Conservation (phyloP, 345 rosid genomes). For the Anastatica hierochuntica region DNA sequence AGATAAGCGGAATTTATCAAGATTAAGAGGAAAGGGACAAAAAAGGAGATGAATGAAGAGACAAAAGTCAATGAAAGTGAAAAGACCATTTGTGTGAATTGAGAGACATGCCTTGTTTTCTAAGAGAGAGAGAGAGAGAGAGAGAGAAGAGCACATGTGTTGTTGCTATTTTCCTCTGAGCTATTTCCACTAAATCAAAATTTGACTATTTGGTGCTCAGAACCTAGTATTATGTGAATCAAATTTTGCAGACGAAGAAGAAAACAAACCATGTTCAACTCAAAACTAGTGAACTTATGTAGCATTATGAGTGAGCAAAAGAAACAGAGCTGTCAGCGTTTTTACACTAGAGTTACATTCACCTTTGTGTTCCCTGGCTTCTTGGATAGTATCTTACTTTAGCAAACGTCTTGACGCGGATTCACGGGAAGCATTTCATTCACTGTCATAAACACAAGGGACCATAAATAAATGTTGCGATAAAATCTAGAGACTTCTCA, state of each 20-base stretch:
- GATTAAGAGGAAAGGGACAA: constrained; percentile 12
- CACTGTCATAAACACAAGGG: constrained; percentile 49
- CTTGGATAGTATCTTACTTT: neutral
- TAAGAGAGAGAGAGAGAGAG: neutral
- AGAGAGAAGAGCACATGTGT: constrained; percentile 21
- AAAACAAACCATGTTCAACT: constrained; percentile 24
- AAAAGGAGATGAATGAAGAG: neutral
- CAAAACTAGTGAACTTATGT: neutral
- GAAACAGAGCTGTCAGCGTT: neutral
- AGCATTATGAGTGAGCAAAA: neutral
- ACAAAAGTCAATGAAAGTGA: constrained; percentile 21
- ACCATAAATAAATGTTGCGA: constrained; percentile 1
- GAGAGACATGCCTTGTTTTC: constrained; percentile 22
- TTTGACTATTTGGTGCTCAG: constrained; percentile 24
- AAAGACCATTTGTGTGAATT: constrained; percentile 15
- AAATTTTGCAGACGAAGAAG: constrained; percentile 19
- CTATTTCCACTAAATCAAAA: too few relatives aligned
- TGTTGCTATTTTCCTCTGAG: constrained; percentile 11
- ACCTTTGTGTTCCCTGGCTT: constrained; percentile 7
- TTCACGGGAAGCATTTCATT: constrained; percentile 93
- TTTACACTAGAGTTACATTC: too few relatives aligned
- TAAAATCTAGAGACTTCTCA: constrained; percentile 7
- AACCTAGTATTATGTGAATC: constrained; percentile 13
- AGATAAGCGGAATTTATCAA: too few relatives aligned
- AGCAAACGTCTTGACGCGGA: neutral